Evolutionary conservation across 495 filamentous ascomycete genomes (phyloP), one percentile per base, ranked within the genome.

Genomic region (Hypoxylon trugodes): DNA sequence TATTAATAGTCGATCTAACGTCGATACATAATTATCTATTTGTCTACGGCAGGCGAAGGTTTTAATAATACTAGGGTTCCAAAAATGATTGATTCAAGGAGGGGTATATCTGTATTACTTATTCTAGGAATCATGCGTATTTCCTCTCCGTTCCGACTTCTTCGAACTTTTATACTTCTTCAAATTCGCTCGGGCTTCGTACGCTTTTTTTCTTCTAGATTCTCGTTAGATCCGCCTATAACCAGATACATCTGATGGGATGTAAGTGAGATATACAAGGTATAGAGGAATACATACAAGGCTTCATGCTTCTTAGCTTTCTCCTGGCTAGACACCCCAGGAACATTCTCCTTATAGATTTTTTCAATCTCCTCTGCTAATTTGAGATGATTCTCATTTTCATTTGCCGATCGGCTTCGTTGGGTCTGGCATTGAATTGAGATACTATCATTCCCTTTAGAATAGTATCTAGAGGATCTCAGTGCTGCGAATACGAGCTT

Each of bases 111-210:
- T n/a, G n/a, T n/a, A n/a, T n/a, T n/a, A n/a, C n/a, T n/a, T n/a
- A n/a, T n/a, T n/a, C n/a, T n/a, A n/a, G n/a, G n/a, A n/a, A n/a
- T n/a, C n/a, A n/a, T n/a, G n/a, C n/a, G n/a, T n/a, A 13, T 28
- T 51, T 15, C 84, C 79, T 73, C 82, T 84, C 18, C 93, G 84
- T 55, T 78, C 82, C 19, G 81, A 82, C 75, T 98, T 98, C 78
- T 97, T 98, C 43, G 79, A 84, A 65, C 89, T 87, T 46, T 89
- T 89, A 22, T 79, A 64, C 76, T 96, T 96, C 76, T 97, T 98
- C 12, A 69, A 73, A 69, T 80, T 86, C 30, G 96, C 60, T 47
- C 92, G 79, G n/a, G 76, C 71, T 58, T 92, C 86, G 53, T 89
- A 91, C 51, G 88, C 89, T 15, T 83, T 80, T 48, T 87, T 88